Conservation (phyloP, 2,329 filamentous ascomycete genomes). For the Xylaria sp. region DNA sequence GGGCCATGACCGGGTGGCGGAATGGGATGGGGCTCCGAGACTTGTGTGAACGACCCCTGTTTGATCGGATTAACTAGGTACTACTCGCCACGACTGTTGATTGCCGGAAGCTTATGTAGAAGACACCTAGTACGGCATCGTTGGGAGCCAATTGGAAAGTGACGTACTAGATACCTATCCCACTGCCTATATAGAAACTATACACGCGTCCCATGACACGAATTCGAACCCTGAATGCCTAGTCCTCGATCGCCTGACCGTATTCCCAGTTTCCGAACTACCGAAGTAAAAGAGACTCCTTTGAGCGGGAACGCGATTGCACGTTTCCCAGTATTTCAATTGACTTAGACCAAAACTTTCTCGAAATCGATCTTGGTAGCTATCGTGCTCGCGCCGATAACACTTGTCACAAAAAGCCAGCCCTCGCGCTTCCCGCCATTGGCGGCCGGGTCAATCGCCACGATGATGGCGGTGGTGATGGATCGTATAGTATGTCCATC, state of each 20-base stretch:
- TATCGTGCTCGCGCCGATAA: slow-evolving; percentile 60
- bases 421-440: slow-evolving; percentile 59
- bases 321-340: background rate
- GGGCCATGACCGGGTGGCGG: background rate
- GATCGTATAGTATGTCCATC: slow-evolving; percentile 63
- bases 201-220: background rate
- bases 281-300: background rate
- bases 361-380: slow-evolving; percentile 64
- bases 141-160: background rate
- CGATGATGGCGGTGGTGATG: slow-evolving; percentile 63
- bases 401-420: slow-evolving; percentile 69
- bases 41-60: background rate
- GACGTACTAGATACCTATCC: background rate
- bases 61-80: no score
- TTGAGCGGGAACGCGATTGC: background rate
- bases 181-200: background rate
- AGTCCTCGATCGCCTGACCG: background rate
- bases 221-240: background rate
- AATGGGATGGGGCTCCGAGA: background rate
- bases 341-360: slow-evolving; percentile 28
- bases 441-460: slow-evolving; percentile 61
- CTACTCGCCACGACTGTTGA: no score
- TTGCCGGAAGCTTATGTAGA: no score
- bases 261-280: background rate
- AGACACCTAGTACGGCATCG: no score